Evolutionary conservation across 2,329 filamentous ascomycete genomes (phyloP), one percentile per base, ranked within the genome.

Genomic region (Aspergillus alliaceus): DNA sequence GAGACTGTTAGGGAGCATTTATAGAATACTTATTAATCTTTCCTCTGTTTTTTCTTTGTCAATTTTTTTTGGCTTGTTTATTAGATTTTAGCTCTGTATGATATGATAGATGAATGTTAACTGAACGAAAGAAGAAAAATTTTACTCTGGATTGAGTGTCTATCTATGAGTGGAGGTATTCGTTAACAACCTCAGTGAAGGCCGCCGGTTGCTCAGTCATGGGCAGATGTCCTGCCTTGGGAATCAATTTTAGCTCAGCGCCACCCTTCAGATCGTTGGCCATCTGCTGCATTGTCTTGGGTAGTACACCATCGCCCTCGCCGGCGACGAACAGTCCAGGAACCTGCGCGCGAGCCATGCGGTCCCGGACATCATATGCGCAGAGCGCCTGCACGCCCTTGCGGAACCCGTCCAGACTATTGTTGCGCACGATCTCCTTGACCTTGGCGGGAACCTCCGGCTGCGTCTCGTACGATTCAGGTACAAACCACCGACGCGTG

Each of bases 231-330:
- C 91, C 91, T 0, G 90, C 86, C 8, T 82, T 77, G 0, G 89
- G 84, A 9, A 96, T 83, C 56, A 89, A 73, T 69, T 82, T 85
- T 62, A 92, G 81, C 57, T 84, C 80, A 0, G 82, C 82, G 0
- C 82, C 84, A 0, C 73, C 70, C 9, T 88, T 87, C 40, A 91
- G 71, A 18, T 77, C 70, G 0, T 74, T 80, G 54, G 81, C 85
- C 82, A 93, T 91, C 14, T 86, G 86, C 53, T 88, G 86, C 90
- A 96, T 96, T 4, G 88, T 89, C 77, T 87, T 86, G 0, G 90
- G 90, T 53, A 96, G 69, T 1, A 89, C 88, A 0, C 86, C 91
- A 68, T 96, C 91, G 0, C 81, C 82, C 14, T 86, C 86, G 1
- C 91, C 91, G 0, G 88, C 91, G 0, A 92, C 82, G 53, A 96